phyloP scores from a whole-genome alignment of 2,329 filamentous ascomycete species.

The Stagonosporopsis cucurbitacearum region DNA sequence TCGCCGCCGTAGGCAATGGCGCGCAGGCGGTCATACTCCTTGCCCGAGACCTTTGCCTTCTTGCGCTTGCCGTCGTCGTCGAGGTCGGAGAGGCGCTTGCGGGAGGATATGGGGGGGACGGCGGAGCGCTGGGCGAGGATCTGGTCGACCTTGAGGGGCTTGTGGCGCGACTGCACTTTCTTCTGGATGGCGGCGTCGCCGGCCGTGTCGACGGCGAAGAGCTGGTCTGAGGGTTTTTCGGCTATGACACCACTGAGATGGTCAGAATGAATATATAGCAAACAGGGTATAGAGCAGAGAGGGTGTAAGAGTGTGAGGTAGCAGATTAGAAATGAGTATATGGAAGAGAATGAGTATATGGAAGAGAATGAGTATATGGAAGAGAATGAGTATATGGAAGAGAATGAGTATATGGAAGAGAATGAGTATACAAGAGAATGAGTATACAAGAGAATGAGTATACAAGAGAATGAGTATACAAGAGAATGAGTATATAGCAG shows the following conservation, averaged over 20 bases:
- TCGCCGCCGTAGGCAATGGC: slow-evolving; percentile 77
- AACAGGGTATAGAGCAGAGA: too few relatives aligned
- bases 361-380: too few relatives aligned
- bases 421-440: too few relatives aligned
- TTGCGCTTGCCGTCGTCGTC: slow-evolving; percentile 72
- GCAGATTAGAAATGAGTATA: too few relatives aligned
- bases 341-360: too few relatives aligned
- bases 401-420: too few relatives aligned
- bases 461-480: too few relatives aligned
- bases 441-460: too few relatives aligned
- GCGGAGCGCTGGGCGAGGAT: slow-evolving; percentile 86
- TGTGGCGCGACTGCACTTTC: slow-evolving; percentile 70
- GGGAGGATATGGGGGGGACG: slow-evolving; percentile 76
- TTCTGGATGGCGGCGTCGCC: slow-evolving; percentile 73
- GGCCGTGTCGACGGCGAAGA: slow-evolving; percentile 82
- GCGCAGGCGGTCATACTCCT: slow-evolving; percentile 80
- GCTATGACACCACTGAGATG: slow-evolving; percentile 75
- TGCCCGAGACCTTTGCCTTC: slow-evolving; percentile 81
- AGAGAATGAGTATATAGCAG: too few relatives aligned
- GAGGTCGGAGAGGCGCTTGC: slow-evolving; percentile 79
- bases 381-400: too few relatives aligned
- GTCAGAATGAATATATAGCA: too few relatives aligned
- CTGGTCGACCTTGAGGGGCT: slow-evolving; percentile 86
- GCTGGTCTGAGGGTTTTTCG: slow-evolving; percentile 80
- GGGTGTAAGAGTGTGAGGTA: too few relatives aligned